Evolutionary conservation across 192 early-diverging fungal species (phyloP).

Genomic region (Backusella psychrophila): DNA sequence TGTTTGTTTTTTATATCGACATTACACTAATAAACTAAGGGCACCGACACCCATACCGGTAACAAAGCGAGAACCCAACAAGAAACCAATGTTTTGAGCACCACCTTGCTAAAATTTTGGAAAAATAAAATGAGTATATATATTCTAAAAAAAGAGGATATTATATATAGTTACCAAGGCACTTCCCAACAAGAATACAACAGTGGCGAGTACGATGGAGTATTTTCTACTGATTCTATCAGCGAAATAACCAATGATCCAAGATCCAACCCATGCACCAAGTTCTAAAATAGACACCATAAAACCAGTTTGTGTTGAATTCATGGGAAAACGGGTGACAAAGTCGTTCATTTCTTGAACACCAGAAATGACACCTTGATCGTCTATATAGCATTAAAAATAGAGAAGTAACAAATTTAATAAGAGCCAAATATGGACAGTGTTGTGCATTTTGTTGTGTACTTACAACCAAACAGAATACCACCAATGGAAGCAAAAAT

Average conservation of each 20-base stretch:
- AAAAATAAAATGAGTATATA: not conserved
- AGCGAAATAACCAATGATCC: slow-evolving; percentile 54
- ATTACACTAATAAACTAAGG: slow-evolving; percentile 43
- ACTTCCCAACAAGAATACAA: slow-evolving; percentile 50
- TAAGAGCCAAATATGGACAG: not conserved
- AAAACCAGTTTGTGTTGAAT: slow-evolving; percentile 26
- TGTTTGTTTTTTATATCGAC: slow-evolving; percentile 26
- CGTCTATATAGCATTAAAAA: slow-evolving; percentile 14
- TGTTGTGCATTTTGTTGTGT: not conserved
- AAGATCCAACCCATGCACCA: slow-evolving; percentile 64
- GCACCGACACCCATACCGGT: slow-evolving; percentile 52
- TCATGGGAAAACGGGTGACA: slow-evolving; percentile 18
- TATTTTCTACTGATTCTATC: slow-evolving; percentile 59
- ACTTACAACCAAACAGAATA: slow-evolving; percentile 40
- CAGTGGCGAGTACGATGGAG: slow-evolving; percentile 62
- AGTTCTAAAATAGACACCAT: slow-evolving; percentile 57
- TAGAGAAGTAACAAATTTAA: not conserved
- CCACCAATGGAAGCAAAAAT: slow-evolving; percentile 39
- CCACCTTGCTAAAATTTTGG: slow-evolving; percentile 26
- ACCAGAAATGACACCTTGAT: slow-evolving; percentile 41
- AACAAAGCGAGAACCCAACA: slow-evolving; percentile 54
- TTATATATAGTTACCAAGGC: slow-evolving; percentile 16
- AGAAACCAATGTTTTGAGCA: slow-evolving; percentile 32
- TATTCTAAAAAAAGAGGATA: not conserved
- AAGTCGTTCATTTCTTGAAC: slow-evolving; percentile 37